These are phyloP conservation scores for Avena sativa DNA, from an alignment of 176 grass and related monocot species.

Conservation along the genomic window DNA sequence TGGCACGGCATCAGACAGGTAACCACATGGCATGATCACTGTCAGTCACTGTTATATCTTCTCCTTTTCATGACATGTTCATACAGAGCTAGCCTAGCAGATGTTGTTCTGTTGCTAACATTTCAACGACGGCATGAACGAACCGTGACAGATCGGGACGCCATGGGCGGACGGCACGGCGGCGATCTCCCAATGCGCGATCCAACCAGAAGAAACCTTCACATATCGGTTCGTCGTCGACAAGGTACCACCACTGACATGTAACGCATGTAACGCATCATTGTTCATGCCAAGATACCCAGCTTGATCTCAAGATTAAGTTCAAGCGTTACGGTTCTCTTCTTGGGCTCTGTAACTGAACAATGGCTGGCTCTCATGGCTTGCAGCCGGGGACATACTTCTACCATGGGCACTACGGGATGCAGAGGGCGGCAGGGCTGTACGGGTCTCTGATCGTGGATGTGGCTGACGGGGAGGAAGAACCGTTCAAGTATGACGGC, in stretches of 20 bases:
- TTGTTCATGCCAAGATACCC: neutral
- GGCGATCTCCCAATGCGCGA: conserved; percentile 86
- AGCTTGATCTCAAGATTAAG: neutral
- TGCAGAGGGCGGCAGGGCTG: conserved; percentile 89
- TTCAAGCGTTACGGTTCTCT: neutral
- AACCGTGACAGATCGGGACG: conserved; percentile 63
- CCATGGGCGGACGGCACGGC: conserved; percentile 93
- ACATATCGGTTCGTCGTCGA: conserved; percentile 69
- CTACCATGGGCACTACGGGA: conserved; percentile 93
- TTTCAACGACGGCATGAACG: neutral
- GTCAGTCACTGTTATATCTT: neutral
- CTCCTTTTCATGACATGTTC: conserved; percentile 1
- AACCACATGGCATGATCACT: neutral
- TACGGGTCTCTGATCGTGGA: conserved; percentile 87
- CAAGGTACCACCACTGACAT: conserved; percentile 41
- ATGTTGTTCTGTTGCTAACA: neutral
- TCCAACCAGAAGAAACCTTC: conserved; percentile 85
- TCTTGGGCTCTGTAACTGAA: neutral
- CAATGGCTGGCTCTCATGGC: neutral
- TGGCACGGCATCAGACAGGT: conserved; percentile 96
- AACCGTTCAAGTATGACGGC: conserved; percentile 84
- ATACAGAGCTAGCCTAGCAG: neutral
- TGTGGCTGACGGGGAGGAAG: conserved; percentile 65
- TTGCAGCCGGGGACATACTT: conserved; percentile 80
- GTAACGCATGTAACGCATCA: neutral